Conservation (phyloP, 495 filamentous ascomycete genomes). For the Aspergillus diversus region DNA sequence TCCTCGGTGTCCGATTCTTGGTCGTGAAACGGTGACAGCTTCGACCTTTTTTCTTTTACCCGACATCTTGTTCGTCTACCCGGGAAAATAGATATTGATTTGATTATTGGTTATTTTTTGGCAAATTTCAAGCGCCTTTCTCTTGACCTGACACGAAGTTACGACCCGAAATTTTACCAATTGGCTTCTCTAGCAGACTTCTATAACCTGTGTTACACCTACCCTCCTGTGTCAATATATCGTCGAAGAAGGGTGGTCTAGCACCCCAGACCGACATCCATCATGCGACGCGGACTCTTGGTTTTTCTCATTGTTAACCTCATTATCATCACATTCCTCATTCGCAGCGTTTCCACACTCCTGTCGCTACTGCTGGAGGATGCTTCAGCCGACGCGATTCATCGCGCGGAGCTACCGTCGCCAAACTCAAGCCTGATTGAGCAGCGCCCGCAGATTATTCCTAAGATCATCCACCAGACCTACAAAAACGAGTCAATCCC, state of each 20-base stretch:
- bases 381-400: slow-evolving; percentile 66
- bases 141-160: slow-evolving; percentile 9
- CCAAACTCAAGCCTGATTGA: slow-evolving; percentile 64
- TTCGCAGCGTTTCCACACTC: slow-evolving; percentile 67
- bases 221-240: slow-evolving; percentile 8
- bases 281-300: slow-evolving; percentile 65
- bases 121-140: neutral
- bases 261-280: slow-evolving; percentile 29
- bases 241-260: slow-evolving; percentile 17
- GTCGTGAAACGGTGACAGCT: neutral
- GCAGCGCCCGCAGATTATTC: slow-evolving; percentile 68
- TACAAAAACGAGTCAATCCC: slow-evolving; percentile 80
- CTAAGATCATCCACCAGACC: slow-evolving; percentile 91
- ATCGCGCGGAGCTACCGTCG: slow-evolving; percentile 63
- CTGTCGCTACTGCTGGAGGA: slow-evolving; percentile 69
- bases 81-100: neutral
- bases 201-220: neutral
- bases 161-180: slow-evolving; percentile 14
- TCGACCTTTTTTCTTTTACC: slow-evolving; percentile 1
- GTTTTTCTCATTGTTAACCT: slow-evolving; percentile 66
- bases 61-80: neutral
- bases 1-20: neutral
- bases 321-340: slow-evolving; percentile 58
- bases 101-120: slow-evolving; percentile 3
- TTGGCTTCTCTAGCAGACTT: slow-evolving; percentile 1